Base-by-base conservation (phyloP, 768 basidiomycete genomes). In the Exsudoporus frostii region DNA sequence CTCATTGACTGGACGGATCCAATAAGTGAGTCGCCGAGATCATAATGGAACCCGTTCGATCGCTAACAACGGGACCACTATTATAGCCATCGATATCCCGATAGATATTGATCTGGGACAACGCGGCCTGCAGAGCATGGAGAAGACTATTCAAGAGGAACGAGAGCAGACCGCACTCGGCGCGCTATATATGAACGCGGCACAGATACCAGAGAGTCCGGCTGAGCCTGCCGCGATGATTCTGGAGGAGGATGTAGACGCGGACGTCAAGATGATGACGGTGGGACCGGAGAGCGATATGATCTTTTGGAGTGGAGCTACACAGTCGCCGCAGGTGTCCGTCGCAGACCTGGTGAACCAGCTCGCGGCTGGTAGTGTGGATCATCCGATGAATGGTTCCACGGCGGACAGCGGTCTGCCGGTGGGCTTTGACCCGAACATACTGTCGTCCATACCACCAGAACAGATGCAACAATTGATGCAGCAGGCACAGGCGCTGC, bases 1-100 rank as follows among this genome's bases (percentile, higher is more conserved):
- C 78, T 83, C 52, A 76, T 91, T 60, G 92, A 93, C 75, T 93
- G 90, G 90, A 76, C 75, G 64, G 92, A 93, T 65, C 90, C 89
- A 53, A 69, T 80, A 63, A 75, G 92, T 93, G 79, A 83, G 88
- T 75, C 38, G 6, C 42, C 48, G 51, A 37, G 54, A 63, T 54
- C 37, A 45, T 54, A 24, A 61, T 38, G 27, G 29, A 37, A 29
- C 57, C 24, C 51, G 54, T 57, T 55, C 50, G 64, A 60, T 65
- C 47, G 62, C 59, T 61, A 49, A 61, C 61, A 34, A 53, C 44
- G 55, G 50, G 37, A 51, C 57, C 34, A 15, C 30, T 25, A 36
- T 37, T 52, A 5, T 65, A 90, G 89, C 73, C 36, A 69, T 90
- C 54, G 84, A 87, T 61, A 76, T 87, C 51, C 83, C 85, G 9